Conservation (phyloP, 176 grass and related monocot species). For the Oryza officinalis region DNA sequence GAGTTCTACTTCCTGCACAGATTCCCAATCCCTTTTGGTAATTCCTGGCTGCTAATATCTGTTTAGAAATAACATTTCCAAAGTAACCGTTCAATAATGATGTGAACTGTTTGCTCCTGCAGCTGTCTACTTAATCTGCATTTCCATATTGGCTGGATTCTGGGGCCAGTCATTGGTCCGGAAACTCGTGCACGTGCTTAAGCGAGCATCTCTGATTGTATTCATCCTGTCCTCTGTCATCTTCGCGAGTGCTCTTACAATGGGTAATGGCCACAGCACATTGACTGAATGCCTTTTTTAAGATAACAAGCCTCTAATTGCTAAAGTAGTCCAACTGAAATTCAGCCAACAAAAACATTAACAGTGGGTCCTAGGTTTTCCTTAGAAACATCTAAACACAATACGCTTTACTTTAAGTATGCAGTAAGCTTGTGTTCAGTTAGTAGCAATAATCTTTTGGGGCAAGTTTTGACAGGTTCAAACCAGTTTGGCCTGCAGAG, state of each 20-base stretch:
- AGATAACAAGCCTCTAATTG: background rate
- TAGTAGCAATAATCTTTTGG: too few relatives aligned
- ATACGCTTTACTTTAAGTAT: background rate
- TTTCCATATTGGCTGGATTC: conserved; percentile 88
- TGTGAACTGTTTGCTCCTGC: background rate
- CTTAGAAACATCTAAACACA: background rate
- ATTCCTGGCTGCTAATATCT: background rate
- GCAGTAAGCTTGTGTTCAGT: too few relatives aligned
- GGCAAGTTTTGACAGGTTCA: background rate
- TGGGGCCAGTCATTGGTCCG: conserved; percentile 92
- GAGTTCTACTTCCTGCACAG: conserved; percentile 88
- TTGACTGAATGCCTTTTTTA: background rate
- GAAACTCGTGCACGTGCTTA: conserved; percentile 70
- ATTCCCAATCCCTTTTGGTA: conserved; percentile 95
- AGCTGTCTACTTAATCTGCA: conserved; percentile 78
- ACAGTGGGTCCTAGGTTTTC: background rate
- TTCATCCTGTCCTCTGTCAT: conserved; percentile 97
- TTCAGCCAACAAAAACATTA: background rate
- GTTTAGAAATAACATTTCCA: background rate
- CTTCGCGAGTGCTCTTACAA: conserved; percentile 87
- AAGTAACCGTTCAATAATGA: background rate
- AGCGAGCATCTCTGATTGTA: conserved; percentile 82
- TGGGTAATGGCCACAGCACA: conserved; percentile 58
- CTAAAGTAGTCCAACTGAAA: background rate
- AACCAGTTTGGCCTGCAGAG: background rate